Base-by-base conservation (phyloP, 179 eudicot species). In the Vitellaria paradoxa region DNA sequence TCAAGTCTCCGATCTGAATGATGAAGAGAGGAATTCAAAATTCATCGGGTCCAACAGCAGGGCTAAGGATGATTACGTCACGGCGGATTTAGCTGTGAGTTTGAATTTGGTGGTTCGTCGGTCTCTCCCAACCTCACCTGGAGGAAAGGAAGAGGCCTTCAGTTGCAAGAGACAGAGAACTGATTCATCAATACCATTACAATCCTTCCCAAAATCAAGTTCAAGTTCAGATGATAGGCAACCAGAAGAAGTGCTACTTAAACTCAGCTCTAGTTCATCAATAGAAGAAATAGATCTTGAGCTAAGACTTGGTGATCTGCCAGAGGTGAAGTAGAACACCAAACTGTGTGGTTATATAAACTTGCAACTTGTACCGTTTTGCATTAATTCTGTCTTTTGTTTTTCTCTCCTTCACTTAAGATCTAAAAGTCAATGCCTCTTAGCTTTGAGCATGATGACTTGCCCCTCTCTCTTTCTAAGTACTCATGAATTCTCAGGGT, bases 201-300 rank as follows among this genome's bases (percentile, higher is more conserved):
- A 40, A 57, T 70, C 77, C 15, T 74, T 82, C n/a, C 78, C 72
- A 1, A 74, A 77, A 55, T 17, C 50, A 60, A 74, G 26, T 70
- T 85, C 77, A 62, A 74, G 52, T 70, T 74, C 66, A 21, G n/a
- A 23, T 6, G 20, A 55, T 9, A 23, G n/a, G 17, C 0, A 52
- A 6, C 63, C 14, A 14, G 52, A 75, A 63, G 76, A 79, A 57
- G 82, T 77, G 70, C 74, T 78, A 49, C 52, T 66, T 40, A 79
- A 83, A 65, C 60, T 30, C 63, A 61, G 83, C 59, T 64, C 74
- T 62, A 75, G 52, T 68, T 67, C 83, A 3, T 30, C 37, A 30
- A 46, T 57, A 46, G 90, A 84, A n/a, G 89, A 76, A 15, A 74
- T 92, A 77, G 97, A 92, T 89, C 93, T 92, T 62, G 97, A 92